Evolutionary conservation across 2,329 filamentous ascomycete genomes (phyloP).

Genomic region (Arthroderma sp.): DNA sequence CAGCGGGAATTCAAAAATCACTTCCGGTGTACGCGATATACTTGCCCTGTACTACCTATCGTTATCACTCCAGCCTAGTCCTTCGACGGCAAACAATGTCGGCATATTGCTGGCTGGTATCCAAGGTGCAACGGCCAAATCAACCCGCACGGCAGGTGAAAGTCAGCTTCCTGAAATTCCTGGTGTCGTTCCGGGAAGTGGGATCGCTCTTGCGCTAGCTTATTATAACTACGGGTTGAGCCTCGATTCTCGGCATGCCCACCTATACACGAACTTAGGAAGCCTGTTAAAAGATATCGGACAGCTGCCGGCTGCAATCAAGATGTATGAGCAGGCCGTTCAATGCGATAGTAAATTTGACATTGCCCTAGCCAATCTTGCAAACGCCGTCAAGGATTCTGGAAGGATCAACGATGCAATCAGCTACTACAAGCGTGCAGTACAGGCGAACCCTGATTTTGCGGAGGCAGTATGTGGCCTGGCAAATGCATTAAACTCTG

Average conservation of each 20-base stretch:
- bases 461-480: conserved; percentile 93
- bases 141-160: conserved; percentile 22
- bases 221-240: conserved; percentile 93
- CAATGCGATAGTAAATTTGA: conserved; percentile 88
- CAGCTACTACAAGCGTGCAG: conserved; percentile 76
- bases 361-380: conserved; percentile 89
- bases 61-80: conserved; percentile 83
- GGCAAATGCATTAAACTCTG: conserved; percentile 87
- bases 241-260: conserved; percentile 78
- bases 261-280: conserved; percentile 91
- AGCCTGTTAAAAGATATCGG: conserved; percentile 94
- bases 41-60: conserved; percentile 91
- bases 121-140: conserved; percentile 50
- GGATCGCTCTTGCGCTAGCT: conserved; percentile 71
- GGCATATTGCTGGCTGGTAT: conserved; percentile 93
- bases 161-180: conserved; percentile 45
- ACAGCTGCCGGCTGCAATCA: conserved; percentile 77
- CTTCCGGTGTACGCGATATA: conserved; percentile 77
- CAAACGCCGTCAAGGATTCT: conserved; percentile 95
- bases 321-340: conserved; percentile 94
- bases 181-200: conserved; percentile 73
- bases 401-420: conserved; percentile 88
- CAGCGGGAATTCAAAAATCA: conserved; percentile 41
- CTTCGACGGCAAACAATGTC: conserved; percentile 95
- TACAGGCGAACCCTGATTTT: conserved; percentile 85